These are phyloP conservation scores for Lipomyces mesembrius DNA, from an alignment of 805 yeast genomes.

Conservation along the genomic window DNA sequence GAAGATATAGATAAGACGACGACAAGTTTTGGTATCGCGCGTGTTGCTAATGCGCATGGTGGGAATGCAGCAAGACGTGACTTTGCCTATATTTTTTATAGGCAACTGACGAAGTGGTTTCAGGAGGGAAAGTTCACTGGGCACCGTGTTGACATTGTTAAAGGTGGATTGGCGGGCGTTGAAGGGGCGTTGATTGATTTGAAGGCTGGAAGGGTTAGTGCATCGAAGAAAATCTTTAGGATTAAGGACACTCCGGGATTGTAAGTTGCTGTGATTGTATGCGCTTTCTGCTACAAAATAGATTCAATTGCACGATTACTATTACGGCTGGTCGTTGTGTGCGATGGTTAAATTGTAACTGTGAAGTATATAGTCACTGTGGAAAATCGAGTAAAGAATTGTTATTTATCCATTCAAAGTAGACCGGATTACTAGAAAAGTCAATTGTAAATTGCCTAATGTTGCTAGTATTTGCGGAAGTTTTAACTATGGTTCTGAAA, in stretches of 20 bases:
- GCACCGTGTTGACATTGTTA: slow-evolving; percentile 15
- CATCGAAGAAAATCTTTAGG: slow-evolving; percentile 18
- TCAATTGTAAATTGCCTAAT: neutral
- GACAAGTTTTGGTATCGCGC: neutral
- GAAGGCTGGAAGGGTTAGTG: slow-evolving; percentile 11
- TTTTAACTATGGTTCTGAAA: neutral
- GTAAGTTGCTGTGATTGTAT: slow-evolving; percentile 5
- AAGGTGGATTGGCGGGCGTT: slow-evolving; percentile 21
- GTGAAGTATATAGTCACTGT: neutral
- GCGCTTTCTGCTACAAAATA: neutral
- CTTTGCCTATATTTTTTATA: slow-evolving; percentile 10
- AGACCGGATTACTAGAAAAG: neutral
- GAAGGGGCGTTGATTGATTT: slow-evolving; percentile 1
- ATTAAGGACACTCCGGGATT: slow-evolving; percentile 25
- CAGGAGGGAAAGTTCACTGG: slow-evolving; percentile 14
- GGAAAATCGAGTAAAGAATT: neutral
- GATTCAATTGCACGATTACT: too few species aligned
- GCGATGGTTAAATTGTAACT: neutral
- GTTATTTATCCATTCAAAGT: neutral
- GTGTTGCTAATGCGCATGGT: slow-evolving; percentile 14
- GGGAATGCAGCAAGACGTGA: slow-evolving; percentile 7
- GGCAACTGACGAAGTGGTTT: slow-evolving; percentile 16
- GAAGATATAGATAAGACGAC: neutral
- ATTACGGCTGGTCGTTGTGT: neutral
- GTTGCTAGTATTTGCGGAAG: neutral